phyloP scores from a whole-genome alignment of 371 early-diverging fungal genomes.

The Saksenaea oblongispora region DNA sequence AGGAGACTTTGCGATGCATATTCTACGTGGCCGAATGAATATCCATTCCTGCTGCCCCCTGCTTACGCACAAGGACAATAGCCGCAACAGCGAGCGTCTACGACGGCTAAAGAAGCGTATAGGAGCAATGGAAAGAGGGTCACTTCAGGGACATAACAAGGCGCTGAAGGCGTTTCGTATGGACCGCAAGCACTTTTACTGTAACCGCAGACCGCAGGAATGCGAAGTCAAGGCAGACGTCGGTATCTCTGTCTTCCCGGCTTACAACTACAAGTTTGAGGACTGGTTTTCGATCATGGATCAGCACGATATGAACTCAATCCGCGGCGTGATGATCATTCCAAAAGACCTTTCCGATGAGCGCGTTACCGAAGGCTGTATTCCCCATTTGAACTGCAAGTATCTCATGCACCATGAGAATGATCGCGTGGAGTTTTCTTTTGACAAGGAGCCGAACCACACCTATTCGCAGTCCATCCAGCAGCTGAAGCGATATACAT shows the following conservation, averaged over 20 bases:
- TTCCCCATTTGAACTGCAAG: neutral
- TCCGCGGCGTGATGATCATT: neutral
- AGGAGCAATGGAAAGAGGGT: neutral
- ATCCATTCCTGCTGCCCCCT: neutral
- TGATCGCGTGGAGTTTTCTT: neutral
- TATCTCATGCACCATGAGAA: neutral
- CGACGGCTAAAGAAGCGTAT: neutral
- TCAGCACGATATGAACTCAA: neutral
- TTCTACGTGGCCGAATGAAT: neutral
- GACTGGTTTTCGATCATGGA: neutral
- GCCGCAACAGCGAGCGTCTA: neutral
- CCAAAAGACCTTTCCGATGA: neutral
- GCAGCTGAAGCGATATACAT: neutral
- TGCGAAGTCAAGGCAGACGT: neutral
- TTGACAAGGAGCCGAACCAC: neutral
- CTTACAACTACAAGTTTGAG: neutral
- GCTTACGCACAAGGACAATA: neutral
- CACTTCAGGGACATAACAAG: neutral
- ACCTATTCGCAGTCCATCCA: neutral
- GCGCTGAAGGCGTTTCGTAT: neutral
- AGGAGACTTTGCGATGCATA: neutral
- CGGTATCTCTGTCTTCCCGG: neutral
- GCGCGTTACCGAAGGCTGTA: neutral
- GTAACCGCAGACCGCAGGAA: neutral
- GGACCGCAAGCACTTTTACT: neutral